phyloP scores from a whole-genome alignment of 148 eudicot species.

The Rhododendron mucronatum region DNA sequence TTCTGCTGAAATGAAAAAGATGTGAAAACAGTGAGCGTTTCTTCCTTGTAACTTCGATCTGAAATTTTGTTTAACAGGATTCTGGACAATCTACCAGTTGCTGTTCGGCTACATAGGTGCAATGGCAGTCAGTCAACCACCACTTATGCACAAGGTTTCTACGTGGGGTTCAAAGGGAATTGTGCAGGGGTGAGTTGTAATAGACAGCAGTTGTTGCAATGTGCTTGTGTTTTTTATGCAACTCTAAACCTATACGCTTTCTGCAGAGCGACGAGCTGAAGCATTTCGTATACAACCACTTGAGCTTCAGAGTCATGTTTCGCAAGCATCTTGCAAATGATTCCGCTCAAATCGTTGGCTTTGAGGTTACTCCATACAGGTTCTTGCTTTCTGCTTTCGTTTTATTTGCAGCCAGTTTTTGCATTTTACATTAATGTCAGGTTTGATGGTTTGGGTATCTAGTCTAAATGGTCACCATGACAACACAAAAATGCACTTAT shows the following conservation, averaged over 20 bases:
- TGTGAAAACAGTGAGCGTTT: neutral
- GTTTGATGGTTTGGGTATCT: neutral
- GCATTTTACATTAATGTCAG: neutral
- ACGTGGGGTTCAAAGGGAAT: slow-evolving; percentile 21
- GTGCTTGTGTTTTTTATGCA: slow-evolving; percentile 6
- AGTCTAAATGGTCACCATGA: neutral
- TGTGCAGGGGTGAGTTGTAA: slow-evolving; percentile 34
- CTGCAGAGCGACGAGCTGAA: slow-evolving; percentile 47
- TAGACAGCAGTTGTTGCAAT: neutral
- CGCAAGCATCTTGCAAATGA: slow-evolving; percentile 41
- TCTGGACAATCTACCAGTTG: slow-evolving; percentile 56
- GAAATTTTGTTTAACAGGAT: slow-evolving; percentile 29
- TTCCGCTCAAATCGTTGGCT: slow-evolving; percentile 56
- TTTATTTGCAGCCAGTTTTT: neutral
- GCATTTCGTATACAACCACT: slow-evolving; percentile 46
- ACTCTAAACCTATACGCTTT: neutral
- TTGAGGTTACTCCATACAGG: slow-evolving; percentile 58
- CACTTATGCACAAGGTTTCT: slow-evolving; percentile 46
- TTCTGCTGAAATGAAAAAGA: neutral
- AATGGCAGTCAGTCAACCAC: slow-evolving; percentile 29
- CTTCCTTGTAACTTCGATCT: neutral
- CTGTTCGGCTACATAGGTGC: slow-evolving; percentile 40
- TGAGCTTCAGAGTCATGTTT: slow-evolving; percentile 55
- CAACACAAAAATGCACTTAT: no score
- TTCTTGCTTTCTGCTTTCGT: slow-evolving; percentile 13